Conservation (phyloP, 306 rosid species). For the Leucaena leucocephala region DNA sequence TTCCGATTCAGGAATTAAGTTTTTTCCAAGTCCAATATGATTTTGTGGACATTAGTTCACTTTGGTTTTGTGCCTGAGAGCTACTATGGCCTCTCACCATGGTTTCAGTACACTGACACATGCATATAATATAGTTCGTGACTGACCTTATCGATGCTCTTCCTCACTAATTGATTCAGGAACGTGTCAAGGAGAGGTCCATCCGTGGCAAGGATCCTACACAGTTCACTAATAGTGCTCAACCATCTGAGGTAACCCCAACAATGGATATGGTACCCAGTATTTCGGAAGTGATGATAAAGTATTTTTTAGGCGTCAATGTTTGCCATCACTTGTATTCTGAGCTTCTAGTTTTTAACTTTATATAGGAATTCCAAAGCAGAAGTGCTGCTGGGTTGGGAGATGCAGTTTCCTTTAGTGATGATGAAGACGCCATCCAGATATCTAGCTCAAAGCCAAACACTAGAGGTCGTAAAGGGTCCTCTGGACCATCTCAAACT, state of each 20-base stretch:
- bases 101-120: slow-evolving; percentile 29
- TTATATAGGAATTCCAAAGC: slow-evolving; percentile 58
- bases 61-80: slow-evolving; percentile 18
- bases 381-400: slow-evolving; percentile 67
- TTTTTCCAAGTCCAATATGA: slow-evolving; percentile 21
- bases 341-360: slow-evolving; percentile 30
- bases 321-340: slow-evolving; percentile 26
- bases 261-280: slow-evolving; percentile 28
- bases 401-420: slow-evolving; percentile 82
- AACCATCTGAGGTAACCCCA: slow-evolving; percentile 59
- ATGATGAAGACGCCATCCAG: slow-evolving; percentile 75
- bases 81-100: slow-evolving; percentile 35
- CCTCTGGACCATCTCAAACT: slow-evolving; percentile 58
- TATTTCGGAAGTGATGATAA: slow-evolving; percentile 9
- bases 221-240: slow-evolving; percentile 51
- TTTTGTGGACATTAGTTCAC: slow-evolving; percentile 16
- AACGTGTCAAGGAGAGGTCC: slow-evolving; percentile 84
- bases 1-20: slow-evolving; percentile 11
- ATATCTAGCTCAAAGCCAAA: slow-evolving; percentile 59
- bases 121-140: slow-evolving; percentile 7
- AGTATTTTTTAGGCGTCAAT: slow-evolving; percentile 24
- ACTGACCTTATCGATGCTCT: slow-evolving; percentile 18
- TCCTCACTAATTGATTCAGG: slow-evolving; percentile 48
- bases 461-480: slow-evolving; percentile 74
- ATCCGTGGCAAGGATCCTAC: slow-evolving; percentile 52